These are phyloP conservation scores for Amaranthus cruentus DNA, from an alignment of 148 eudicot species.

Conservation along the genomic window DNA sequence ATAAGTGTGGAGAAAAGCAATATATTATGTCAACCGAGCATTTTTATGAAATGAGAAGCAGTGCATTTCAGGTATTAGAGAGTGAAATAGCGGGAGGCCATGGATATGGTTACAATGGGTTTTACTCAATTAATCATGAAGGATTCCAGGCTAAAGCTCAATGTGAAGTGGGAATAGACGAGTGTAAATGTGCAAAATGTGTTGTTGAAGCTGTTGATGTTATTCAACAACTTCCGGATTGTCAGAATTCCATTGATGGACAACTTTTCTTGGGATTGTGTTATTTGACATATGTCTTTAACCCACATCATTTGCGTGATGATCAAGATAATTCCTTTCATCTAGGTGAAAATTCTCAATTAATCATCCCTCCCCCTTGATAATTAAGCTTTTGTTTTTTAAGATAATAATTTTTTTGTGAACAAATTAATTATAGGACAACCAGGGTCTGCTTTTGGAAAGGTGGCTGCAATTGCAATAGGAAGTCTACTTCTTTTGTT, in stretches of 20 bases:
- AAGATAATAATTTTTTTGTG: too few species aligned
- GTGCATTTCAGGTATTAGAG: conserved; percentile 35
- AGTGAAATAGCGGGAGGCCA: conserved; percentile 14
- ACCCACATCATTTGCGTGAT: conserved; percentile 7
- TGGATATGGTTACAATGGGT: conserved; percentile 24
- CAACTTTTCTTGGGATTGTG: conserved; percentile 45
- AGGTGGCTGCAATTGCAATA: conserved; percentile 18
- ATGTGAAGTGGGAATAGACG: conserved; percentile 37
- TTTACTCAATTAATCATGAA: conserved; percentile 28
- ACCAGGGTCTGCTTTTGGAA: not conserved
- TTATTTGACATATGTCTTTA: conserved; percentile 32
- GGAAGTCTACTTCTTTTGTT: conserved; percentile 15
- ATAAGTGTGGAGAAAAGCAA: conserved; percentile 10
- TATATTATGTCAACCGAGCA: not conserved
- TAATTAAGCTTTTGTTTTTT: too few species aligned
- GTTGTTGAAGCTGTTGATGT: conserved; percentile 34
- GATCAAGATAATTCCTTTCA: not conserved
- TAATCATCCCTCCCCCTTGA: too few species aligned
- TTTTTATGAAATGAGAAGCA: conserved; percentile 28
- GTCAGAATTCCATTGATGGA: conserved; percentile 38
- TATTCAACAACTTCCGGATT: conserved; percentile 30
- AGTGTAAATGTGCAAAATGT: conserved; percentile 49
- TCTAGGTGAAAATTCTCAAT: conserved; percentile 7
- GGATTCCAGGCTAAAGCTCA: conserved; percentile 36
- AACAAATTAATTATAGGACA: not conserved